Percentiles rank a stretch among this genome's conserved stretches.
Evolutionary conservation across 441 rosid species (phyloP).

Genomic region (Brassica hybrid): DNA sequence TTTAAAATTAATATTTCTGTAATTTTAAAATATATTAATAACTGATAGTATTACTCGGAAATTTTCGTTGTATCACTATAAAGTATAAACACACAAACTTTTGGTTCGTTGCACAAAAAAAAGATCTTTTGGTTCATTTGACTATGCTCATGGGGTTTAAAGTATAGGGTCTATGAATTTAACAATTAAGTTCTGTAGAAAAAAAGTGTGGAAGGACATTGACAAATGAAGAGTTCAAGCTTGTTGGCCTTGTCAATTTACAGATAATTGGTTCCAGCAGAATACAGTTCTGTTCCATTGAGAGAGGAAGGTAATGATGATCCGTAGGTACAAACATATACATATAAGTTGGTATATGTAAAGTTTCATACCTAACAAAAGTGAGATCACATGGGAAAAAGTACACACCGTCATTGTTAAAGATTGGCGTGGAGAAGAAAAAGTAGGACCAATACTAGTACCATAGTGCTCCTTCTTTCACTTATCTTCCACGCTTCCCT

Average conservation of each 20-base stretch:
- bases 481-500: constrained; percentile 32
- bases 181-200: background rate
- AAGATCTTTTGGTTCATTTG: background rate
- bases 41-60: no score
- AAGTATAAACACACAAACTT: no score
- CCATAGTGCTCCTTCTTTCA: constrained; percentile 40
- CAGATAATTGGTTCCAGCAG: constrained; percentile 38
- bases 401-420: constrained; percentile 35
- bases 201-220: constrained; percentile 22
- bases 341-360: background rate
- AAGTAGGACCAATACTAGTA: constrained; percentile 37
- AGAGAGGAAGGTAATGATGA: constrained; percentile 22
- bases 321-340: background rate
- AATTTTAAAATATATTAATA: no score
- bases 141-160: constrained; percentile 7
- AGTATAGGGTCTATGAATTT: background rate
- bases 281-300: constrained; percentile 31
- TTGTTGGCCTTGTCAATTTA: constrained; percentile 27
- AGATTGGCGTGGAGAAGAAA: constrained; percentile 35
- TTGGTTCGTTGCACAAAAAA: background rate
- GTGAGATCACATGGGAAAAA: constrained; percentile 40
- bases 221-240: constrained; percentile 34
- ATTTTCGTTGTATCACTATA: background rate
- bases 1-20: no score
- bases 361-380: background rate